Conservation (phyloP, 1,139 yeast genomes). For the Trichomonascaceae sp. region DNA sequence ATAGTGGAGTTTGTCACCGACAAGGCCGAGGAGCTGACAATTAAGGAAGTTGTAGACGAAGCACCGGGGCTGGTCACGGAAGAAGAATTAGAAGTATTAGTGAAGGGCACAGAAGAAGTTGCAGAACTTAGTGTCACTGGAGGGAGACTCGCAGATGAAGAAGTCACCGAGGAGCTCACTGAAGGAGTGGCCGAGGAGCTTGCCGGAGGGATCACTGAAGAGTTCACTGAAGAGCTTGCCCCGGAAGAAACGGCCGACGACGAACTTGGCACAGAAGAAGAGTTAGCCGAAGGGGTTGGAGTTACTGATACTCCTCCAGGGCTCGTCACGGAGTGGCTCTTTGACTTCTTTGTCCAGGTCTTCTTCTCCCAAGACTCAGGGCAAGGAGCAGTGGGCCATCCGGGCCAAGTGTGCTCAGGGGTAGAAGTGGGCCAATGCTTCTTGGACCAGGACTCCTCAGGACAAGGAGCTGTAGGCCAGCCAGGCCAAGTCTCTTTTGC, state of each 20-base stretch:
- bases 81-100: neutral
- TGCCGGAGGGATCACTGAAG: slow-evolving; percentile 9
- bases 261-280: slow-evolving; percentile 12
- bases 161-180: too few species aligned
- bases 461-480: neutral
- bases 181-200: too few species aligned
- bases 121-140: neutral
- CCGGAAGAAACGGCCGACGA: slow-evolving; percentile 6
- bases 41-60: neutral
- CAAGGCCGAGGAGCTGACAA: neutral
- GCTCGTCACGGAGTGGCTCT: slow-evolving; percentile 7
- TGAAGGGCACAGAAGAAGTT: neutral
- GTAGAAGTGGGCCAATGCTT: neutral
- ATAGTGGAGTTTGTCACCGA: slow-evolving; percentile 33
- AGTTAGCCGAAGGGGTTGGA: slow-evolving; percentile 10
- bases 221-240: slow-evolving; percentile 9
- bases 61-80: neutral
- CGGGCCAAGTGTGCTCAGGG: neutral
- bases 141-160: too few species aligned
- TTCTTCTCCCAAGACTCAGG: neutral
- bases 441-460: neutral
- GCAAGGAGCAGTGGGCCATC: neutral
- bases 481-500: too few species aligned
- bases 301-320: slow-evolving; percentile 8
- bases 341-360: too few species aligned